Evolutionary conservation across 345 rosid species (phyloP).

Genomic region (Dipteronia dyeriana): DNA sequence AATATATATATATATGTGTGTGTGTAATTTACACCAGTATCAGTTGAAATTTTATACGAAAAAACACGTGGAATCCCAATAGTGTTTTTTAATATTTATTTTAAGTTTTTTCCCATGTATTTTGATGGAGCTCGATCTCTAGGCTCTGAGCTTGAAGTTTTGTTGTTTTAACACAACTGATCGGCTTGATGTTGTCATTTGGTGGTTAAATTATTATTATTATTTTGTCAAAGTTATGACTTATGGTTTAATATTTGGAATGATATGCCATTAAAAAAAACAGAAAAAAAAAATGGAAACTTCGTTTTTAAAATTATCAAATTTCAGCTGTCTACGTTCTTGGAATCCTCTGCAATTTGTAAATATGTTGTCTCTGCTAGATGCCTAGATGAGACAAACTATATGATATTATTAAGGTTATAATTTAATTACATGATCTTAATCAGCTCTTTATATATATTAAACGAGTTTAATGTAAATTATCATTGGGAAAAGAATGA

Average conservation of each 20-base stretch:
- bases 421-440: neutral
- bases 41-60: no score
- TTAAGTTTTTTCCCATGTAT: neutral
- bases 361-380: neutral
- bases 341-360: slow-evolving; percentile 3
- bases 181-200: no score
- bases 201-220: neutral
- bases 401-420: neutral
- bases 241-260: neutral
- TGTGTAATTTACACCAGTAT: no score
- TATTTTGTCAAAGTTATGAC: neutral
- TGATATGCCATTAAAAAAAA: neutral
- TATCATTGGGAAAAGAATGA: no score
- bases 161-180: no score
- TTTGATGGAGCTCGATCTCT: neutral
- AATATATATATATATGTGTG: no score
- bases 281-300: neutral
- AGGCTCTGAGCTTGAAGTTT: no score
- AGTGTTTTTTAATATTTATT: no score
- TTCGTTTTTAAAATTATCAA: neutral
- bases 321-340: neutral
- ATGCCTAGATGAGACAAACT: neutral
- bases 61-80: no score
- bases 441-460: neutral
- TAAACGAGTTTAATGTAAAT: no score